Evolutionary conservation across 371 early-diverging fungal genomes (phyloP).

Genomic region (Mucor saturninus): DNA sequence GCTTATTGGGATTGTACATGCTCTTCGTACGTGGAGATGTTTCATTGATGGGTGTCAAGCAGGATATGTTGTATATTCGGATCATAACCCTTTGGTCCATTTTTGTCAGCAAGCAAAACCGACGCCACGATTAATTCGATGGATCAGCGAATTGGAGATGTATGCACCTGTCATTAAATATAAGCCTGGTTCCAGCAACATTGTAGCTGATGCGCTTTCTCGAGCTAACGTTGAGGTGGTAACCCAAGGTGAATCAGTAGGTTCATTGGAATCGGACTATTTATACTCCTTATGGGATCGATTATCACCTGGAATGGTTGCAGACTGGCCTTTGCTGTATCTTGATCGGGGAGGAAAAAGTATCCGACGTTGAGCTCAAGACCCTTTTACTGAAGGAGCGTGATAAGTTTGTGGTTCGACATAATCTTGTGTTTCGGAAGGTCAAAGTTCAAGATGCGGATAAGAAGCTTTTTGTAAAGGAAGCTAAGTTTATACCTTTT

Average conservation of each 20-base stretch:
- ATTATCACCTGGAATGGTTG: neutral
- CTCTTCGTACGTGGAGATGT: constrained; percentile 36
- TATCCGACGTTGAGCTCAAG: neutral
- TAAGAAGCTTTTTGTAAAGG: neutral
- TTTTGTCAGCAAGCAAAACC: constrained; percentile 31
- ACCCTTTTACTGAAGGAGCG: neutral
- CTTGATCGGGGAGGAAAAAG: neutral
- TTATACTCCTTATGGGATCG: constrained; percentile 10
- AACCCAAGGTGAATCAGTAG: neutral
- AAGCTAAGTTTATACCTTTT: constrained; percentile 8
- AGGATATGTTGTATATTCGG: constrained; percentile 25
- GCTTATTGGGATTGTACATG: constrained; percentile 38
- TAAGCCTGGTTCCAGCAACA: constrained; percentile 33
- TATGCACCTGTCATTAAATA: constrained; percentile 31
- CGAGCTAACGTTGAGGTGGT: neutral
- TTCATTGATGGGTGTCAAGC: constrained; percentile 27
- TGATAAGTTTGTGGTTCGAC: neutral
- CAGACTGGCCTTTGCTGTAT: constrained; percentile 9
- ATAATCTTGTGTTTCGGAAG: neutral
- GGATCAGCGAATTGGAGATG: constrained; percentile 26
- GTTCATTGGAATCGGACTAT: constrained; percentile 6
- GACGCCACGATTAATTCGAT: constrained; percentile 24
- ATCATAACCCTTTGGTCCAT: constrained; percentile 33
- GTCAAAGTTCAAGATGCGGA: neutral
- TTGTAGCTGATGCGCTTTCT: constrained; percentile 33